A percentile compares a stretch with the other conserved stretches of the same genome.
Evolutionary conservation across 73 alveolate genomes (phyloP).

Genomic region (Halteria grandinella): DNA sequence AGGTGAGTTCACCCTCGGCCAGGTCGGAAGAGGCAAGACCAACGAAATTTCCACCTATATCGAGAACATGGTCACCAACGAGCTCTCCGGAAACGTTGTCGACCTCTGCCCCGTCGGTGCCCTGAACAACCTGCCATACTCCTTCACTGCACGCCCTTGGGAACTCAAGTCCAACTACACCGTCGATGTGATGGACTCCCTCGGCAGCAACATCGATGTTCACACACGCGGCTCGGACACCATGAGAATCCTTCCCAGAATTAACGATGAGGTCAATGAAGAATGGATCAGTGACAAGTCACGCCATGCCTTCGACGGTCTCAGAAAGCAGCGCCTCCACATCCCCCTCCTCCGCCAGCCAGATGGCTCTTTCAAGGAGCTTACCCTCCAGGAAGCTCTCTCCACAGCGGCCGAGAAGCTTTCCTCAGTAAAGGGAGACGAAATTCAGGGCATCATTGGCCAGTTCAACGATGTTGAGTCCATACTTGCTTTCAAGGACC

Average conservation of each 20-base stretch:
- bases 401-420: slow-evolving; percentile 62
- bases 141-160: slow-evolving; percentile 92
- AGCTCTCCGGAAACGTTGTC: slow-evolving; percentile 86
- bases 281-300: slow-evolving; percentile 92
- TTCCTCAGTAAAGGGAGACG: slow-evolving; percentile 71
- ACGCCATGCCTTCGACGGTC: slow-evolving; percentile 92
- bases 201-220: slow-evolving; percentile 79
- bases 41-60: slow-evolving; percentile 91
- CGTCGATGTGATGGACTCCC: slow-evolving; percentile 85
- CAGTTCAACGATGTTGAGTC: slow-evolving; percentile 85
- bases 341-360: slow-evolving; percentile 69
- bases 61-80: slow-evolving; percentile 85
- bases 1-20: slow-evolving; percentile 85
- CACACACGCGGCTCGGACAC: slow-evolving; percentile 90
- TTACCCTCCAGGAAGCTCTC: slow-evolving; percentile 88
- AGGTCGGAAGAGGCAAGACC: slow-evolving; percentile 86
- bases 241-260: slow-evolving; percentile 90
- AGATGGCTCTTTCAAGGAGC: slow-evolving; percentile 76
- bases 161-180: slow-evolving; percentile 84
- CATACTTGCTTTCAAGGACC: slow-evolving; percentile 81
- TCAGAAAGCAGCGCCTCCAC: slow-evolving; percentile 83
- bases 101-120: slow-evolving; percentile 97
- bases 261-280: slow-evolving; percentile 90
- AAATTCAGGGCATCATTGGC: slow-evolving; percentile 86
- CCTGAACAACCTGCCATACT: slow-evolving; percentile 85